phyloP scores from a whole-genome alignment of 2,329 filamentous ascomycete species.

The Huntiella savannae region DNA sequence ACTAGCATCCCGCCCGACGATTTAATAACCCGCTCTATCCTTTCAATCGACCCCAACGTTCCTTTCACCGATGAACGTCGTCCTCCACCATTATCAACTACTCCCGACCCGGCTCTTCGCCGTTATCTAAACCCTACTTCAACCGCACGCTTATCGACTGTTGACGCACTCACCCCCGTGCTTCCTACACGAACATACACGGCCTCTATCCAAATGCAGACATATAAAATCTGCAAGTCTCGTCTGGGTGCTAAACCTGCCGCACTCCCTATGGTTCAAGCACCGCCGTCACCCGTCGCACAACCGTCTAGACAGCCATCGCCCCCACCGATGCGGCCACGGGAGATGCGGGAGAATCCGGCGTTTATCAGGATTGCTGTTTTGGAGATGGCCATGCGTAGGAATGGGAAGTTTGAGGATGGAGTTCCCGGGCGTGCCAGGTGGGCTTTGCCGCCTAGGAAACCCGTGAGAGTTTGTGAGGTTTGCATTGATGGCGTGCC shows the following conservation, averaged over 20 bases:
- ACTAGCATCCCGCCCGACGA: constrained; percentile 47
- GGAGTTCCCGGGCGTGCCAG: constrained; percentile 47
- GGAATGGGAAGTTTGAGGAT: constrained; percentile 45
- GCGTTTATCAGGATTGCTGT: constrained; percentile 54
- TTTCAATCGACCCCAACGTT: constrained; percentile 46
- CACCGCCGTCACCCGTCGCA: constrained; percentile 17
- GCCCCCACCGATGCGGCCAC: constrained; percentile 33
- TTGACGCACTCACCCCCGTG: constrained; percentile 15
- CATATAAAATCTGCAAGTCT: constrained; percentile 40
- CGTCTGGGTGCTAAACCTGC: constrained; percentile 19
- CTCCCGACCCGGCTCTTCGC: constrained; percentile 45
- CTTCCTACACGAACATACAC: constrained; percentile 28
- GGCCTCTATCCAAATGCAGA: constrained; percentile 54
- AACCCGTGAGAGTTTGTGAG: constrained; percentile 34
- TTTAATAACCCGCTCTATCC: constrained; percentile 46
- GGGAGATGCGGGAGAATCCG: constrained; percentile 50
- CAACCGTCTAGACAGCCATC: constrained; percentile 15
- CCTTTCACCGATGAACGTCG: constrained; percentile 50
- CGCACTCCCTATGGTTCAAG: constrained; percentile 16
- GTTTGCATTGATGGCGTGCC: constrained; percentile 40
- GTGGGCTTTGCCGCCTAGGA: constrained; percentile 48
- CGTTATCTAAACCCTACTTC: constrained; percentile 46
- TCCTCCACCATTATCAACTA: constrained; percentile 41
- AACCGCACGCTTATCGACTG: constrained; percentile 4
- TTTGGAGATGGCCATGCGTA: constrained; percentile 55